Evolutionary conservation across 257 asterid species (phyloP), one percentile per base, ranked within the genome.

Genomic region (Solanum lignicaule): DNA sequence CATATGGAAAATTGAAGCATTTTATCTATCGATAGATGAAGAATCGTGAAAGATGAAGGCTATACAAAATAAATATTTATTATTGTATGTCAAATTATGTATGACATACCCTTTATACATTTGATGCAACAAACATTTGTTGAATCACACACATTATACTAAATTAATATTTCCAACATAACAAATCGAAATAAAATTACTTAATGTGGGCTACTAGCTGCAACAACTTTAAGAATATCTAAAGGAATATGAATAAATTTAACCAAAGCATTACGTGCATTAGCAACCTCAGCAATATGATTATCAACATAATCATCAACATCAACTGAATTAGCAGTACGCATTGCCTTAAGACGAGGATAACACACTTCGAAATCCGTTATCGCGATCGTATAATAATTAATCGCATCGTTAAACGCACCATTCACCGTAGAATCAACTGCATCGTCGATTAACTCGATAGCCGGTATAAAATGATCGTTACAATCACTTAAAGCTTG

Each of bases 331-430:
- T 48, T 82, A 48, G 71, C 4, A 1, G 43, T 82, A 18, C 69
- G 68, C 86, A 82, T 82, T 82, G 86, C 86, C 69, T 82, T 48
- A 48, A 82, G 86, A 31, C 43, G 69, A 48, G 86, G 86, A 12
- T 82, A 82, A 82, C 86, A 82, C 7, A 82, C 86, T 20, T 82
- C 86, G 16, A 82, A 82, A 48, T 82, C 86, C 16, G 86, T 82
- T 31, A 82, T 82, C 41, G 86, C 71, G 3, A 16, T 48, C 9
- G 71, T 2, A 52, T 82, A 82, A 33, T 48, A 82, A 10, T 82
- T 82, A 48, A 82, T 82, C 7, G 86, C 86, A 0, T 48, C 86
- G 4, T 7, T 48, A 48, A 82, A 48, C 1, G 43, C 71, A 0
- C 0, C 31, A 20, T 82, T 48, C 10, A 82, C 69, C 0, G 29